phyloP scores from a whole-genome alignment of 2,329 filamentous ascomycete genomes.

The Ophiostoma novo-ulmi region DNA sequence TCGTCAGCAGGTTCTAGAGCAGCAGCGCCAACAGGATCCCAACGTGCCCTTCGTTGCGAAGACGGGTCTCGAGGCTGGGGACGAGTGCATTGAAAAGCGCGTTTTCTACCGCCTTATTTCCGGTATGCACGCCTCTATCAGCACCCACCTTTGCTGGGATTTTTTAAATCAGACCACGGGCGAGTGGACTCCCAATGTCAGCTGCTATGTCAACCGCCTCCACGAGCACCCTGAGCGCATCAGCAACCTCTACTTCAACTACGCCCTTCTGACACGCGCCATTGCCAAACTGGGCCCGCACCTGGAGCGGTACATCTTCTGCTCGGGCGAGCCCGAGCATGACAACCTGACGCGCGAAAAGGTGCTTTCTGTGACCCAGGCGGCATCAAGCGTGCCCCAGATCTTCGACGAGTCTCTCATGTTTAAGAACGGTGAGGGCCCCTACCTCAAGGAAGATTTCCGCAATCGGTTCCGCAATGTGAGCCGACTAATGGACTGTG shows the following conservation, averaged over 20 bases:
- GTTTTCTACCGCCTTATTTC: constrained; percentile 94
- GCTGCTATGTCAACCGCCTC: constrained; percentile 83
- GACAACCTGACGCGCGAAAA: constrained; percentile 75
- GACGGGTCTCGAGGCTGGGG: constrained; percentile 69
- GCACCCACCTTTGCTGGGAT: constrained; percentile 91
- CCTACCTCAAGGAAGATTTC: constrained; percentile 91
- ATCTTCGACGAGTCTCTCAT: constrained; percentile 95
- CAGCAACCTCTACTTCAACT: constrained; percentile 98
- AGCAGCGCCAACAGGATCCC: constrained; percentile 51
- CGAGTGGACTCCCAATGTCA: constrained; percentile 82
- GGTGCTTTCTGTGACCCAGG: constrained; percentile 68
- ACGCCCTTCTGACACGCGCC: constrained; percentile 86
- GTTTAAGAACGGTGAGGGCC: constrained; percentile 75
- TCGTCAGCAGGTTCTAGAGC: constrained; percentile 56
- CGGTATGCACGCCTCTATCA: constrained; percentile 98
- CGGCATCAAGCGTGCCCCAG: constrained; percentile 62
- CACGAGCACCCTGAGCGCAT: constrained; percentile 83
- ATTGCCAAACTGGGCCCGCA: constrained; percentile 84
- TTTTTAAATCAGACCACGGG: constrained; percentile 94
- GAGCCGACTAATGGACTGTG: constrained; percentile 95
- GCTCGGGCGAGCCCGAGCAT: constrained; percentile 74
- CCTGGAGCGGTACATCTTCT: constrained; percentile 79
- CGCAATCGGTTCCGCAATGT: constrained; percentile 95
- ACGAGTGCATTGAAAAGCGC: constrained; percentile 96
- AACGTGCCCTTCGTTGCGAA: constrained; percentile 57